phyloP scores from a whole-genome alignment of 2,329 filamentous ascomycete species.

The Lizonia empirigonia region DNA sequence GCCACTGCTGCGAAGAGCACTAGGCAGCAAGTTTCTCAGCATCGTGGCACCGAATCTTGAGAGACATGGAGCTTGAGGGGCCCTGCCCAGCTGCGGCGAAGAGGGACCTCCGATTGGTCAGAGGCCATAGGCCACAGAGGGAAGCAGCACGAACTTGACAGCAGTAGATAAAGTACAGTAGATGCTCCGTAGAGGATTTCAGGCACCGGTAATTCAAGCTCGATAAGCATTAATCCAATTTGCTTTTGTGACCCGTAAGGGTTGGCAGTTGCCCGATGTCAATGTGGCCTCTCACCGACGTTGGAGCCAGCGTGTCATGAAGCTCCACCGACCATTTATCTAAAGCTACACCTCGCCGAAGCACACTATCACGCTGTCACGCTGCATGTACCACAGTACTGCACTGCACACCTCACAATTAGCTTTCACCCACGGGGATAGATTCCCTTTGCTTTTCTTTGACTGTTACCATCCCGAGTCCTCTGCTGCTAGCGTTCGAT shows the following conservation, averaged over 20 bases:
- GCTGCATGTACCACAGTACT: conserved; percentile 25
- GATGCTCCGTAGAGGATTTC: not conserved
- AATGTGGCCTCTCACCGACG: conserved; percentile 40
- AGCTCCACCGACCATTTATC: conserved; percentile 29
- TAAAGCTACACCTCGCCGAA: conserved; percentile 27
- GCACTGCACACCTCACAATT: conserved; percentile 16
- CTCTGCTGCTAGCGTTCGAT: conserved; percentile 7
- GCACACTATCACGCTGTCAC: conserved; percentile 21
- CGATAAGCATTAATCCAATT: conserved; percentile 19
- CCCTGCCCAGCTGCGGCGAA: conserved; percentile 14
- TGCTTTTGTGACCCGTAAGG: conserved; percentile 19
- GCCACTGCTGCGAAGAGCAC: not conserved
- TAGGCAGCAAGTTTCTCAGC: not conserved
- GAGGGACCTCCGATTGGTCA: conserved; percentile 31
- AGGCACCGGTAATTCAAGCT: conserved; percentile 23
- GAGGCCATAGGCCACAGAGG: not conserved
- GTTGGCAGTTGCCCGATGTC: conserved; percentile 28
- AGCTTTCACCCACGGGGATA: conserved; percentile 27
- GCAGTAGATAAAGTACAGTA: not conserved
- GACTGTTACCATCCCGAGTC: conserved; percentile 3
- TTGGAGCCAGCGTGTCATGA: conserved; percentile 40
- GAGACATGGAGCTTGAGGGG: not conserved
- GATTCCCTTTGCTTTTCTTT: conserved; percentile 34
- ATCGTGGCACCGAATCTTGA: not conserved
- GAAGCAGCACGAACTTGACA: conserved; percentile 9